Base-by-base conservation (phyloP, 768 basidiomycete genomes). In the Obba rivulosa region DNA sequence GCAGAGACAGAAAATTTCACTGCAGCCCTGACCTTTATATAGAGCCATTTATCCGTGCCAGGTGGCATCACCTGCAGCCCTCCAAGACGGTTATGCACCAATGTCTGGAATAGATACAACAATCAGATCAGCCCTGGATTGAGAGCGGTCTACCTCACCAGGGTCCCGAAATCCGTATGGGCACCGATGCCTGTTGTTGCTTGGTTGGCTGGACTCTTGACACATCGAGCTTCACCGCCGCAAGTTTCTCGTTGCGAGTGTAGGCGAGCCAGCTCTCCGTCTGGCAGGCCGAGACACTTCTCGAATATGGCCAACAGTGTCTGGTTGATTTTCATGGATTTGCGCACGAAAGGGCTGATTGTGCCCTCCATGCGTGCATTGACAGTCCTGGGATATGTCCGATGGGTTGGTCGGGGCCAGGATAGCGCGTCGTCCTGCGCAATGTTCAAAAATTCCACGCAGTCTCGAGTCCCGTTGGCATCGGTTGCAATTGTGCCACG, bases 91-190 rank as follows among this genome's bases (percentile, higher is more conserved):
- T 74, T 74, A 51, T 69, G 65, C 35, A 73, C 59, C 49, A 72
- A 64, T 1, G 69, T 66, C 65, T 70, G 49, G 20, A 20, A 17
- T 28, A 25, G 1, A 20, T 50, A 10, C 31, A 25, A 46, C 18
- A 50, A 51, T 45, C 17, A 18, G 41, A 28, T 37, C 24, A 17
- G 23, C 16, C 46, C 42, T 25, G 16, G 45, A 45, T 35, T 48
- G 47, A 45, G 48, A 41, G 22, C 16, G 22, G 37, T 49, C 40
- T 16, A 18, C 42, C 76, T 58, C 54, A 83, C 82, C 48, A 85
- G 60, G n/a, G 79, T 80, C n/a, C 84, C 83, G 53, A 85, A 86
- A 62, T 85, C 85, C 2, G 83, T 85, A 59, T 87, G 85, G 1
- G 78, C 76, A 17, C 82, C 82, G n/a, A 85, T 47, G 60, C 66